Conservation (phyloP, 192 early-diverging fungal species). For the Diversispora eburnea region DNA sequence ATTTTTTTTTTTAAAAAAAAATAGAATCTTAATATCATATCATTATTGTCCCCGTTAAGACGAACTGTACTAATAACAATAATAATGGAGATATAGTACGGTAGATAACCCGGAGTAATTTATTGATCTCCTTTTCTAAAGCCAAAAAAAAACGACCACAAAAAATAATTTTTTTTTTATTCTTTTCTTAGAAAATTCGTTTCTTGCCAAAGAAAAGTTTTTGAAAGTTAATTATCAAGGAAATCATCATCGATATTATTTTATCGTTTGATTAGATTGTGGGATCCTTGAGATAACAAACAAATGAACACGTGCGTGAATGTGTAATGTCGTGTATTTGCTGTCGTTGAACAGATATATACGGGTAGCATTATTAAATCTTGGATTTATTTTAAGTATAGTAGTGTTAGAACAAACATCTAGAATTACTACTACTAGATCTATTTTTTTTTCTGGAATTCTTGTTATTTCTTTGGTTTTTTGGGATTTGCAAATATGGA, state of each 20-base stretch:
- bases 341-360: no score
- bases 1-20: no score
- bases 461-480: background rate
- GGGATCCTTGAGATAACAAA: conserved; percentile 5
- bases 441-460: background rate
- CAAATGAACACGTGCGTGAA: background rate
- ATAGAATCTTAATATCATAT: no score
- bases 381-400: no score
- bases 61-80: conserved; percentile 8
- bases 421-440: background rate
- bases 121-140: conserved; percentile 20
- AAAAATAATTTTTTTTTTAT: background rate
- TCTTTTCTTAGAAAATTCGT: background rate
- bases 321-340: background rate
- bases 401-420: no score
- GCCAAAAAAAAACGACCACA: conserved; percentile 1
- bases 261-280: background rate
- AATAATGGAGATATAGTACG: background rate
- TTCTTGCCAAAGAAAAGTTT: conserved; percentile 19
- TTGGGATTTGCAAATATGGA: conserved; percentile 2
- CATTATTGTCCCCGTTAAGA: conserved; percentile 21
- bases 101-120: conserved; percentile 24
- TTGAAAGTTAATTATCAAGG: conserved; percentile 18
- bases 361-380: no score
- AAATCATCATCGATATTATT: background rate